Evolutionary conservation across 768 basidiomycete species (phyloP).

Genomic region (Tubosaeta brunneosetosa): DNA sequence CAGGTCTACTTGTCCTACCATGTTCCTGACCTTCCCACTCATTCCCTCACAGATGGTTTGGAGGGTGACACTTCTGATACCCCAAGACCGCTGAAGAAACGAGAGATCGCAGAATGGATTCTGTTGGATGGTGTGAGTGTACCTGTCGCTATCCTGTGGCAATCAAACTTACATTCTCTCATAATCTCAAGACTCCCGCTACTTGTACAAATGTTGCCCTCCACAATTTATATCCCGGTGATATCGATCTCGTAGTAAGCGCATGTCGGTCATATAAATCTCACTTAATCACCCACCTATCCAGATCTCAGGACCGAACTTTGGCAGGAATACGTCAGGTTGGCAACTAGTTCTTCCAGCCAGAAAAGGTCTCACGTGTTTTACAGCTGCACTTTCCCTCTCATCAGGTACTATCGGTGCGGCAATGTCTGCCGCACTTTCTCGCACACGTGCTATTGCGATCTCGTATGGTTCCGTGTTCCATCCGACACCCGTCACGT

Average conservation of each 20-base stretch:
- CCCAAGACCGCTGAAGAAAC: conserved; percentile 65
- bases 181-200: conserved; percentile 65
- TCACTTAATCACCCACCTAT: neutral
- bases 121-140: conserved; percentile 70
- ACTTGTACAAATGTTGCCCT: conserved; percentile 89
- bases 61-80: conserved; percentile 59
- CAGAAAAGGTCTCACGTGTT: neutral
- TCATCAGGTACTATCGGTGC: conserved; percentile 94
- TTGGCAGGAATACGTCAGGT: conserved; percentile 83
- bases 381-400: conserved; percentile 74
- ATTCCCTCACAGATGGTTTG: conserved; percentile 41
- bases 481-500: conserved; percentile 56
- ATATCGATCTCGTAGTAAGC: conserved; percentile 86
- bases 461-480: conserved; percentile 81
- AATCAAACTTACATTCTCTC: conserved; percentile 5
- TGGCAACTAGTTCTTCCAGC: conserved; percentile 18
- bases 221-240: conserved; percentile 79
- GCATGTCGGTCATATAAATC: neutral
- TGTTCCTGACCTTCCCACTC: neutral
- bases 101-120: conserved; percentile 87
- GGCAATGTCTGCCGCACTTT: conserved; percentile 74
- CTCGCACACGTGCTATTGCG: conserved; percentile 72
- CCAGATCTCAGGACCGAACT: conserved; percentile 82
- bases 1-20: conserved; percentile 32
- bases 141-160: conserved; percentile 17